Conservation (phyloP, 2,329 filamentous ascomycete genomes). For the Clarireedia paspali region DNA sequence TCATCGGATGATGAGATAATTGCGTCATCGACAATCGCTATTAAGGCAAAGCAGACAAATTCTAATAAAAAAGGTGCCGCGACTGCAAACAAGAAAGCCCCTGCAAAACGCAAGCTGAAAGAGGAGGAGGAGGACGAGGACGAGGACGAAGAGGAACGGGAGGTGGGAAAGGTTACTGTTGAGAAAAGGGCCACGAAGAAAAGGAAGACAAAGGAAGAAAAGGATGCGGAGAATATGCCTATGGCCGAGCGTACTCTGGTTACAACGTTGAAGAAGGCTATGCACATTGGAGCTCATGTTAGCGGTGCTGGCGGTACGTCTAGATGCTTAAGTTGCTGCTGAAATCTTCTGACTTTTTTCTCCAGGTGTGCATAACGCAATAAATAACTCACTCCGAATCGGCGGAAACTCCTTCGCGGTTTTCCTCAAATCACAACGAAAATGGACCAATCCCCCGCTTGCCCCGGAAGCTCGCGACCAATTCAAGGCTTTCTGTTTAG, state of each 20-base stretch:
- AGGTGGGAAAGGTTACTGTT: background rate
- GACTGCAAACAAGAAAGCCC: slow-evolving; percentile 13
- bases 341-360: slow-evolving; percentile 6
- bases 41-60: background rate
- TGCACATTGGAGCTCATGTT: slow-evolving; percentile 90
- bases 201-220: slow-evolving; percentile 49
- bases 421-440: slow-evolving; percentile 93
- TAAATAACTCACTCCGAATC: slow-evolving; percentile 70
- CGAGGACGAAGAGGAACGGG: slow-evolving; percentile 16
- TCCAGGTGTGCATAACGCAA: slow-evolving; percentile 78
- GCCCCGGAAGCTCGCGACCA: slow-evolving; percentile 56
- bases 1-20: background rate
- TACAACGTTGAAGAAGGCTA: slow-evolving; percentile 53
- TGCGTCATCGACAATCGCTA: background rate
- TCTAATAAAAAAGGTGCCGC: background rate
- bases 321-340: slow-evolving; percentile 1
- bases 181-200: slow-evolving; percentile 31
- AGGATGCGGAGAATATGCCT: slow-evolving; percentile 49
- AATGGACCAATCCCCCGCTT: slow-evolving; percentile 82
- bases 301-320: slow-evolving; percentile 72
- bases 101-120: slow-evolving; percentile 24
- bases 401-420: slow-evolving; percentile 90
- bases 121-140: slow-evolving; percentile 20
- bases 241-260: slow-evolving; percentile 61
- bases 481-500: slow-evolving; percentile 61